phyloP scores from a whole-genome alignment of 2,329 filamentous ascomycete species.

The Mollisia scopiformis region DNA sequence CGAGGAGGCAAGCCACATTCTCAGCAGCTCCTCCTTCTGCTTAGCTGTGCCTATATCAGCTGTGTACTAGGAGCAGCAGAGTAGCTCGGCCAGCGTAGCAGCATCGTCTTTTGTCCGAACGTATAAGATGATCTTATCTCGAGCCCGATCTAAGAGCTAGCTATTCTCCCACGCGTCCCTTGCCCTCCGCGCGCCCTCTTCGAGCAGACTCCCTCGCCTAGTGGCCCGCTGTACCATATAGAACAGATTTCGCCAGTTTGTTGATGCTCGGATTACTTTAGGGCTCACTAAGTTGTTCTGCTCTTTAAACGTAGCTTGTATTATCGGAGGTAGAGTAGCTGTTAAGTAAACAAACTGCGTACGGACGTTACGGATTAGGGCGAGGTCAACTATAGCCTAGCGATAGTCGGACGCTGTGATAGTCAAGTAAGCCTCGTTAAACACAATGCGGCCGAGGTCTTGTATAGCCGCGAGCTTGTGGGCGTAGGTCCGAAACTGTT shows the following conservation, averaged over 20 bases:
- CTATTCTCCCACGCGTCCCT: no score
- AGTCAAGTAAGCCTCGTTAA: slow-evolving; percentile 17
- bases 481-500: no score
- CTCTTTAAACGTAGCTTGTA: slow-evolving; percentile 18
- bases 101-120: slow-evolving; percentile 10
- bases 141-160: slow-evolving; percentile 7
- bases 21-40: slow-evolving; percentile 14
- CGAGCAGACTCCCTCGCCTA: neutral
- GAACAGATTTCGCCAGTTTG: slow-evolving; percentile 19
- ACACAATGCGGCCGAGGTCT: slow-evolving; percentile 13
- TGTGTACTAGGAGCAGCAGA: slow-evolving; percentile 1
- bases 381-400: slow-evolving; percentile 14
- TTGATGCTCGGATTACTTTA: slow-evolving; percentile 17
- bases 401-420: slow-evolving; percentile 19
- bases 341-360: slow-evolving; percentile 19
- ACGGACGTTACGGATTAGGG: slow-evolving; percentile 12
- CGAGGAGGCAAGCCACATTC: slow-evolving; percentile 6
- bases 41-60: slow-evolving; percentile 1
- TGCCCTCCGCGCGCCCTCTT: slow-evolving; percentile 13
- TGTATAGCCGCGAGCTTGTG: no score
- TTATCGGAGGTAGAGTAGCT: slow-evolving; percentile 10
- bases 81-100: slow-evolving; percentile 6
- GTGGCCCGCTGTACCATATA: slow-evolving; percentile 16
- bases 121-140: slow-evolving; percentile 24
- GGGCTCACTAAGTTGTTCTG: slow-evolving; percentile 21